phyloP scores from a whole-genome alignment of 805 yeast species.

The Clavispora carvajalis region DNA sequence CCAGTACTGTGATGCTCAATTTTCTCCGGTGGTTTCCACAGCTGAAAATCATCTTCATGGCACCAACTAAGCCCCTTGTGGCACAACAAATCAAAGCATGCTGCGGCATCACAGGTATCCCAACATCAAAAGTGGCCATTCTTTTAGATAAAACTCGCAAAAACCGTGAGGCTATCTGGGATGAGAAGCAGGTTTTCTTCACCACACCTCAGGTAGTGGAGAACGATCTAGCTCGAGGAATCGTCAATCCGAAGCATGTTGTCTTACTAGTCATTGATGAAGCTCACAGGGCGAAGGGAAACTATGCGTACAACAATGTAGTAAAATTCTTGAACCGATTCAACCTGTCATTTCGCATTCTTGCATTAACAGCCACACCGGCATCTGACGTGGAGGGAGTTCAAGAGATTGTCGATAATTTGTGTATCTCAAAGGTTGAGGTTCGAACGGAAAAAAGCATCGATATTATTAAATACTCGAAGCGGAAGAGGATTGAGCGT shows the following conservation, averaged over 20 bases:
- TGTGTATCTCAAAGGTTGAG: conserved; percentile 72
- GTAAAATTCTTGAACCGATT: conserved; percentile 56
- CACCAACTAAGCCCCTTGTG: conserved; percentile 94
- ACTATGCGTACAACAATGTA: conserved; percentile 85
- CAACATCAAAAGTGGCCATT: conserved; percentile 72
- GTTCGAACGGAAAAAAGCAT: conserved; percentile 79
- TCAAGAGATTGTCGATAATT: conserved; percentile 72
- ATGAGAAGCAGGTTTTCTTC: conserved; percentile 70
- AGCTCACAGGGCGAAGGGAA: conserved; percentile 91
- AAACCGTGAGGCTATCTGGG: conserved; percentile 77
- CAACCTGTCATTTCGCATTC: conserved; percentile 61
- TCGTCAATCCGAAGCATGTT: conserved; percentile 68
- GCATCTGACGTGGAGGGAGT: conserved; percentile 84
- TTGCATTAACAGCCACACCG: conserved; percentile 96
- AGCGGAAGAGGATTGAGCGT: conserved; percentile 55
- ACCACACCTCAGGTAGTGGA: conserved; percentile 96
- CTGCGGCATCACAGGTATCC: conserved; percentile 78
- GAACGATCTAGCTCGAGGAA: conserved; percentile 75
- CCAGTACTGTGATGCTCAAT: conserved; percentile 89
- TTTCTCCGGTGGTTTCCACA: conserved; percentile 77
- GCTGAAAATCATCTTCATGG: conserved; percentile 86
- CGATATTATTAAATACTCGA: conserved; percentile 78
- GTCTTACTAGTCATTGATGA: conserved; percentile 85
- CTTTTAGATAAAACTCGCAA: conserved; percentile 52
- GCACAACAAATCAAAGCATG: conserved; percentile 96